Evolutionary conservation across 805 yeast genomes (phyloP), one percentile per base, ranked within the genome.

Genomic region (Cyberlindnera xylosilytica): DNA sequence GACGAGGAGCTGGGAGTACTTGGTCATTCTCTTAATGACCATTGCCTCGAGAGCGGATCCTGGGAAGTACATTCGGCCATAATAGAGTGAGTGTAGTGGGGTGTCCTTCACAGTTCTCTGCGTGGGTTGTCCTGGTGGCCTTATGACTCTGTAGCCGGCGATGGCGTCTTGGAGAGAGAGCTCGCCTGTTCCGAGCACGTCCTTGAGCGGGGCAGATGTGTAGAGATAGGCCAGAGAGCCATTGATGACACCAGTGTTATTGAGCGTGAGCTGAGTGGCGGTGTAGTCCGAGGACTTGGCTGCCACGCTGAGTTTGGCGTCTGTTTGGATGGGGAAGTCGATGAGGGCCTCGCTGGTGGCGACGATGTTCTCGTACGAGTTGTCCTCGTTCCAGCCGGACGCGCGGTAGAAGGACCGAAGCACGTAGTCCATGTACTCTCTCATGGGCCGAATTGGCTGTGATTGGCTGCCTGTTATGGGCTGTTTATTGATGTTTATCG

Each of bases 31-130:
- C 48, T 83, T 78, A 31, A 88, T 78, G 7, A 81, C 51, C 91
- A 93, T 82, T 1, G 96, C 96, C 61, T 91, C 98, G 2, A 93
- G 65, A 7, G 84, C 81, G 15, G 87, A 81, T 2, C 87, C 85
- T 0, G 99, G 98, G 47, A 91, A 80, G 56, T 83, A 86, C 80
- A 93, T 76, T 49, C 91, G 71, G 1, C 98, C 98, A 61, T 87
- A 91, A 26, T 84, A 63, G 13, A 91, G 66, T 0, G 80, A 67
- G 27, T 72, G 64, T 8, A 52, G 50, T 23, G 35, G 35, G 29
- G 48, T 44, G 7, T 10, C 11, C 17, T 24, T 20, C 29, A 15
- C n/a, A 24, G 15, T 22, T 17, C 34, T 39, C 16, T 16, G 50
- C 58, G 56, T 5, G 81, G 79, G 16, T 4, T 24, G 18, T 7